phyloP scores from a whole-genome alignment of 2,329 filamentous ascomycete species.

The Malbranchea cinnamomea region DNA sequence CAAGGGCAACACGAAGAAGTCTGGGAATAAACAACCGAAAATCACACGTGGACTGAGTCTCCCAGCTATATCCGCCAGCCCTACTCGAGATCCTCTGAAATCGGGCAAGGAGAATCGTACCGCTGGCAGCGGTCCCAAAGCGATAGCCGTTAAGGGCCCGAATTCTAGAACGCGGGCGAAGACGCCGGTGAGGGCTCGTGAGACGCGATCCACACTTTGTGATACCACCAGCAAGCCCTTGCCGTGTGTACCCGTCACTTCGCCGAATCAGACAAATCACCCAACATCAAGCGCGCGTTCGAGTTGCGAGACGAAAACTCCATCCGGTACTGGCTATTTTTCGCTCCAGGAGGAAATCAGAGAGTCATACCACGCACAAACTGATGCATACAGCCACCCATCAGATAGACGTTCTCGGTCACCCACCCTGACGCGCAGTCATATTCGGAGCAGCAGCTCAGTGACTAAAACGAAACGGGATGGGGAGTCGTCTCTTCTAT shows the following conservation, averaged over 20 bases:
- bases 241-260: slow-evolving; percentile 3
- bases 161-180: slow-evolving; percentile 7
- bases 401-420: slow-evolving; percentile 23
- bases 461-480: slow-evolving; percentile 29
- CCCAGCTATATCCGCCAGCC: too few species aligned
- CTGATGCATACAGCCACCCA: slow-evolving; percentile 26
- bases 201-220: slow-evolving; percentile 5
- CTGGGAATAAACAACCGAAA: too few species aligned
- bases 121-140: slow-evolving; percentile 10
- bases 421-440: slow-evolving; percentile 23
- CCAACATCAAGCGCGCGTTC: too few species aligned
- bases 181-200: slow-evolving; percentile 6
- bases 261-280: too few species aligned
- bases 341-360: slow-evolving; percentile 21
- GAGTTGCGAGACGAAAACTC: slow-evolving; percentile 5
- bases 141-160: slow-evolving; percentile 6
- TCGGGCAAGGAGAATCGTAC: slow-evolving; percentile 10
- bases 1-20: too few species aligned
- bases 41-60: too few species aligned
- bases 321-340: slow-evolving; percentile 10
- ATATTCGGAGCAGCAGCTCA: slow-evolving; percentile 29
- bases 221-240: slow-evolving; percentile 3
- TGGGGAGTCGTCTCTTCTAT: slow-evolving; percentile 20
- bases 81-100: too few species aligned
- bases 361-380: slow-evolving; percentile 27